Base-by-base conservation (phyloP, 73 alveolate species). In the Tetrahymena elliotti region DNA sequence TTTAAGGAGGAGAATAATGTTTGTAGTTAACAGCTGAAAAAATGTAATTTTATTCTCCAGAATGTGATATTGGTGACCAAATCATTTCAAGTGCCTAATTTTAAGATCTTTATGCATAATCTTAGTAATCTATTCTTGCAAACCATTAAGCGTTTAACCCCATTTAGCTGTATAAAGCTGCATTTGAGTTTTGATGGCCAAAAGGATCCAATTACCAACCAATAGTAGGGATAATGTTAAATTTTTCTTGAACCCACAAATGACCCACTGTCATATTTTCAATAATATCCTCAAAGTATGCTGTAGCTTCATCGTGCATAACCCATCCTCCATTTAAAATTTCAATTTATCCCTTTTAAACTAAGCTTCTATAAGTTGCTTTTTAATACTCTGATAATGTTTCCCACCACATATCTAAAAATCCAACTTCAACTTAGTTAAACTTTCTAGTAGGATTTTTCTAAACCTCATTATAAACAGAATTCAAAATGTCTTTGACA, bases 131-230 rank as follows among this genome's bases (percentile, higher is more conserved):
- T 34, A 98, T 96, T 95, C 99, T 97, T 5, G 99, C 97, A 93
- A 98, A 97, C 96, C 98, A 98, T 96, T 98, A 98, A 39, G 98
- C 98, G 37, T 98, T 98, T 94, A 98, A 98, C 82, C 99, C 99
- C 99, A 98, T 98, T 96, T 98, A 97, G 13, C 99, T 97, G 41
- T 97, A 97, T 39, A 98, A 93, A 52, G 98, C 98, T 18, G 99
- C 99, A 84, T 97, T 97, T 8, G 99, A 96, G 95, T 96, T 94
- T 18, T 98, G 93, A 96, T 98, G 99, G 0, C 99, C 99, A 94
- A 98, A 98, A 35, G 99, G 99, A 93, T 98, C 99, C 84, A 98
- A 97, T 94, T 97, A 97, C 99, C 99, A 98, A 33, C 99, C 99
- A 31, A 96, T 95, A 93, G 94, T 96, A 36, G 99, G 99, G n/a